Evolutionary conservation across 257 asterid species (phyloP), one percentile per base, ranked within the genome.

Genomic region (Fraxinus quadrangulata): DNA sequence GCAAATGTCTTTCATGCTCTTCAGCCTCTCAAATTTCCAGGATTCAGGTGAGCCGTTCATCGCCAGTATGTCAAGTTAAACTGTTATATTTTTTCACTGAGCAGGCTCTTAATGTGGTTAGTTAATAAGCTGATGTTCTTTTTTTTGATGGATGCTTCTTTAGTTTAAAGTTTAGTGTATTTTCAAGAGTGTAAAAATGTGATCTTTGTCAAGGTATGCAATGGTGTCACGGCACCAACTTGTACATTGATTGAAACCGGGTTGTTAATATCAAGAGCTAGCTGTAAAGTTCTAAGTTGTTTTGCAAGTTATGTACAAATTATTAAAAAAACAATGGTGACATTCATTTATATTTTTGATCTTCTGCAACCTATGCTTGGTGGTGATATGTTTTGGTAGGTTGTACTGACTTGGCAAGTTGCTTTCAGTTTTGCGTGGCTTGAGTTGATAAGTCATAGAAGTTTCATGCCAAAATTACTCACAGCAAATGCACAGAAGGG

Each of bases 391-490:
- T 70, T 79, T 56, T 31, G 34, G 67, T 68, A 12, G 26, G 54
- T 34, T 33, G 40, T 21, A 79, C 86, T 90, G 77, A 85, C 86
- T 80, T 67, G 70, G 47, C 36, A 56, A 14, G 66, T 77, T 84
- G 72, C 78, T 85, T 83, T 87, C 94, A 96, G 99, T 90, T 96
- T 92, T 84, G 98, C 94, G 31, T 96, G 99, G 99, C 96, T 96
- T 14, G 97, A 93, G 88, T 85, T 96, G 83, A 92, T 93, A 80
- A 96, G 99, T 84, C 99, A 93, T 71, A 85, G 97, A 80, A 90
- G 95, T 83, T 93, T 96, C 95, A 93, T 96, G 99, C 98, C 99
- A 30, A 96, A 96, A 78, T 84, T 96, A 78, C 99, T 96, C 79
- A 76, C 91, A 68, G 92, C 91, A 75, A 96, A 93, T 82, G 91